Base-by-base conservation (phyloP, 192 early-diverging fungal species). In the Phlyctochytrium bullatum region DNA sequence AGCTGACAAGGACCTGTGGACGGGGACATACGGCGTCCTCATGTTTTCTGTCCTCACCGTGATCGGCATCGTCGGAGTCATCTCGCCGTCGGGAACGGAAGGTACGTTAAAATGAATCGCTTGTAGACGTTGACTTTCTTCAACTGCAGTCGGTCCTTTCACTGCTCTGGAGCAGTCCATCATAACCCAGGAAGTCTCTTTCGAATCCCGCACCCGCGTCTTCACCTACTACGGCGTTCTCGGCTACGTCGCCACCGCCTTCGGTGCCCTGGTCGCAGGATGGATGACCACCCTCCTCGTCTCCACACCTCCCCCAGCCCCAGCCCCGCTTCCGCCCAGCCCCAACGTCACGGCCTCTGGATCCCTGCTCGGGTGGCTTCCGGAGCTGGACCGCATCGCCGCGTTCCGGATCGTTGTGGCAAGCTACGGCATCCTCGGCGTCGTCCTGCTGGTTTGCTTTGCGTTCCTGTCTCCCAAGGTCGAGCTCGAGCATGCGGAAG, bases 161-260 rank as follows among this genome's bases (percentile, higher is more conserved):
- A 16, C 40, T 31, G 69, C 69, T 14, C 61, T 73, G 16, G 72
- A 73, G 52, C 50, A 52, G 35, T 73, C 72, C 1, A 40, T 68
- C 31, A 24, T 73, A 2, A 29, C 67, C 27, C 36, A 63, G n/a
- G 28, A 31, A 3, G 57, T 72, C 34, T 14, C 61, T 3, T 24
- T 30, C 36, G 52, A 51, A 1, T 25, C 28, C 10, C 36, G 69
- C 33, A 53, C 72, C 23, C 32, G 34, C 20, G 16, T 63, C 3
- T 73, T 73, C 51, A 40, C 66, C 4, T 68, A 59, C 66, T 73
- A 67, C 50, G 24, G 35, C 17, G 30, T 68, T 6, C 28, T 62
- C 10, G 72, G 59, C 36, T 73, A 36, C 6, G 16, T 69, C 33
- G 40, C 72, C 3, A 62, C 72, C 50, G 72, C 66, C 20, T 12